Percentiles rank a stretch among this genome's conserved stretches.
phyloP scores from a whole-genome alignment of 148 eudicot genomes.

The Euryodendron excelsum region DNA sequence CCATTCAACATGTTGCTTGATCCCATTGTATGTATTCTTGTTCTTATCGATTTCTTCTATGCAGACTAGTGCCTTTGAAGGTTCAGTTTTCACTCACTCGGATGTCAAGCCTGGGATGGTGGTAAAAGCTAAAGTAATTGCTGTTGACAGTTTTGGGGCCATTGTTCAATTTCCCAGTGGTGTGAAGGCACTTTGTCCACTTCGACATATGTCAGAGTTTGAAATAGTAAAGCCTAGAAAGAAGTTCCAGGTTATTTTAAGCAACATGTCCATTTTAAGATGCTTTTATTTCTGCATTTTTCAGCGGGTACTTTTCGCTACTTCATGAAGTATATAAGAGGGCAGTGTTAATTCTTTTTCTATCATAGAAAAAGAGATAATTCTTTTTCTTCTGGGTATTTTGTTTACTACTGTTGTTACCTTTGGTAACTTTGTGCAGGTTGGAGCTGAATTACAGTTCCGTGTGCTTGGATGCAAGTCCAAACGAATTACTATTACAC shows the following conservation, averaged over 20 bases:
- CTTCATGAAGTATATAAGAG: constrained; percentile 1
- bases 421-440: constrained; percentile 48
- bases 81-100: constrained; percentile 92
- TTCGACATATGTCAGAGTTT: constrained; percentile 92
- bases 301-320: background rate
- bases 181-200: constrained; percentile 96
- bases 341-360: background rate
- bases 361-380: background rate
- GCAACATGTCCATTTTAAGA: background rate
- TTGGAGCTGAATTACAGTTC: constrained; percentile 80
- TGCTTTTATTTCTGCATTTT: constrained; percentile 6
- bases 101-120: constrained; percentile 98
- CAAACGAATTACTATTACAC: constrained; percentile 92
- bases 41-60: constrained; percentile 5
- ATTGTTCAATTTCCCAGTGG: constrained; percentile 87
- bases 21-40: background rate
- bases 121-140: constrained; percentile 78
- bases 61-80: constrained; percentile 93
- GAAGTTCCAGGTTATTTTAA: constrained; percentile 68
- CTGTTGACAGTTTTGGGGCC: constrained; percentile 62
- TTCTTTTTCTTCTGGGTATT: background rate
- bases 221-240: constrained; percentile 83
- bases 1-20: background rate
- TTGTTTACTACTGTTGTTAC: constrained; percentile 10
- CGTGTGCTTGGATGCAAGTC: constrained; percentile 99